A percentile compares a stretch with the other conserved stretches of the same genome.
phyloP scores from a whole-genome alignment of 345 rosid genomes.

The Eutrema yunnanense region DNA sequence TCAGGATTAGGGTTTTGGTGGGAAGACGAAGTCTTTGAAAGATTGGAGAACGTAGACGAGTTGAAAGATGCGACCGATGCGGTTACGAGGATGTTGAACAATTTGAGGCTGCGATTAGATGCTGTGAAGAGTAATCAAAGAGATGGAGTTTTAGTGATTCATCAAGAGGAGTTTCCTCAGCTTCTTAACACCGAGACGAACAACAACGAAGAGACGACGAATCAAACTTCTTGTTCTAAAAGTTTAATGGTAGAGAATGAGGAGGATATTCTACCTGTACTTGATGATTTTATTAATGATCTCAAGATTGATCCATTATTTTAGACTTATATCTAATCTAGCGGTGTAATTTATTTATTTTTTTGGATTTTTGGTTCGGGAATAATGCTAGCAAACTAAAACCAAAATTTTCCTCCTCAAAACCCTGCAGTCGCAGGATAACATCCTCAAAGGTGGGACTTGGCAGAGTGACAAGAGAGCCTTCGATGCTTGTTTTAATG shows the following conservation, averaged over 20 bases:
- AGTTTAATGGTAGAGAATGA: neutral
- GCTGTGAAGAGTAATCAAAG: neutral
- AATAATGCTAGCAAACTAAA: neutral
- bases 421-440: accelerated
- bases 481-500: no score
- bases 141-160: neutral
- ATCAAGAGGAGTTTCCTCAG: neutral
- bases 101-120: neutral
- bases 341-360: neutral
- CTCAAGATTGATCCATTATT: neutral
- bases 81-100: neutral
- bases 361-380: neutral
- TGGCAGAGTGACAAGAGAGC: no score
- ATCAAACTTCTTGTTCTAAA: neutral
- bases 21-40: neutral
- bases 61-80: neutral
- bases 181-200: neutral
- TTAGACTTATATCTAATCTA: neutral
- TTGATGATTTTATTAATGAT: neutral
- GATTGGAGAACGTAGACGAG: neutral
- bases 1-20: slow-evolving; percentile 6
- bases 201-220: neutral
- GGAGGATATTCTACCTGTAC: neutral
- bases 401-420: neutral
- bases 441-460: accelerated